Evolutionary conservation across 352 stramenopile species (phyloP), one percentile per base, ranked within the genome.

Genomic region (Nothophytophthora sp.): DNA sequence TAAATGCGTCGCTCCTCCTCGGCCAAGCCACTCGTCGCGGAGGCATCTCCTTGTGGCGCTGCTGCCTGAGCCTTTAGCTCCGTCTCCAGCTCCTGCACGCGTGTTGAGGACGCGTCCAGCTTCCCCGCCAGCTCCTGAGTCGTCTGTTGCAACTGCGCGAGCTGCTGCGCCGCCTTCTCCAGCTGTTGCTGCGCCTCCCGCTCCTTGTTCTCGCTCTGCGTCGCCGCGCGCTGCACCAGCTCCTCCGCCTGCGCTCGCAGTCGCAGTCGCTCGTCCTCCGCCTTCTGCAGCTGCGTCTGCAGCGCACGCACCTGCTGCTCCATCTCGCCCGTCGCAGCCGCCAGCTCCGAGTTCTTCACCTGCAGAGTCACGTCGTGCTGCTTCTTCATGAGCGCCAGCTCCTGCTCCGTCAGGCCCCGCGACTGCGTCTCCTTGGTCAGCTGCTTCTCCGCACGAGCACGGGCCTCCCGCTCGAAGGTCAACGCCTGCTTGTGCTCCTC

Each of bases 321-420:
- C 22, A 83, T 29, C n/a, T 78, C 64, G 12, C 69, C 55, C 6
- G 58, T 70, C 1, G 63, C 65, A n/a, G 49, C 73, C 16, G 72
- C 63, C 19, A 80, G 23, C 34, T 90, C 78, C 8, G 79, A 81
- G 13, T 84, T 63, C 20, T 82, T 78, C 5, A 89, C 69, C 46
- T 86, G 80, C 28, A 76, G 52, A 33, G 74, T 57, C 34, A 90
- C 75, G 5, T 83, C 78, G 15, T 82, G 63, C 29, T 92, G 76
- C 50, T 90, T 86, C 60, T 89, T 88, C n/a, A 70, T 68, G 0
- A 92, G 59, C 9, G 56, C 62, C n/a, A 92, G 43, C 46, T 92
- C 81, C 48, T 92, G 81, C 41, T 89, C 76, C 0, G 72, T 63
- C 6, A 92, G 51, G n/a, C 65, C 70, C 4, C 70, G 65, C 16